Evolutionary conservation across 352 stramenopile genomes (phyloP).

Genomic region (Phytopythium litorale): DNA sequence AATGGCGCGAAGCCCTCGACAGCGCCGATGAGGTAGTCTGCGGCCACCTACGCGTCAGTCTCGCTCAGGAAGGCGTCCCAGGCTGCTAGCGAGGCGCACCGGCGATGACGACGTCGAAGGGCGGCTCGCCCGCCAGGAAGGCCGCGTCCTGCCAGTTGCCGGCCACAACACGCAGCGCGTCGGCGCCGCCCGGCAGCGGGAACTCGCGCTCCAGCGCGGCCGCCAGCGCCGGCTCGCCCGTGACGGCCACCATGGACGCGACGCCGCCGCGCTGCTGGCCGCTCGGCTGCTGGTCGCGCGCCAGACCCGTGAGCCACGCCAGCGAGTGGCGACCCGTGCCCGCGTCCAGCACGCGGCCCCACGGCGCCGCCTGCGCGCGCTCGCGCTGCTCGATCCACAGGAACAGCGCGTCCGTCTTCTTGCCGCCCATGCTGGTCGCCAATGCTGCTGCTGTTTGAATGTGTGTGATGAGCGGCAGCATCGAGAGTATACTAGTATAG

Average conservation of each 20-base stretch:
- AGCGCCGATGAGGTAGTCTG: slow-evolving; percentile 91
- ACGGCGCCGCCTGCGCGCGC: slow-evolving; percentile 16
- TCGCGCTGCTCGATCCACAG: slow-evolving; percentile 68
- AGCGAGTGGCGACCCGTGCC: slow-evolving; percentile 90
- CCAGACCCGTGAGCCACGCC: slow-evolving; percentile 64
- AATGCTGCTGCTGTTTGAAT: too few relatives aligned
- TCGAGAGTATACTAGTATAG: too few relatives aligned
- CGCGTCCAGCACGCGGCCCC: slow-evolving; percentile 82
- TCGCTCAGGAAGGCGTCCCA: too few relatives aligned
- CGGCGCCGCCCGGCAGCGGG: slow-evolving; percentile 17
- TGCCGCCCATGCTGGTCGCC: slow-evolving; percentile 1
- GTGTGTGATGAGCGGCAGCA: too few relatives aligned
- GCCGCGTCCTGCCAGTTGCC: slow-evolving; percentile 70
- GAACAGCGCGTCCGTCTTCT: slow-evolving; percentile 72
- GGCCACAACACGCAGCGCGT: slow-evolving; percentile 39
- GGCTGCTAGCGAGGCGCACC: slow-evolving; percentile 18
- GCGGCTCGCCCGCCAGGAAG: slow-evolving; percentile 55
- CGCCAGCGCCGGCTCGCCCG: slow-evolving; percentile 59
- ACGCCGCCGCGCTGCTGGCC: slow-evolving; percentile 1
- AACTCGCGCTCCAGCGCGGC: slow-evolving; percentile 37
- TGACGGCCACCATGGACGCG: slow-evolving; percentile 60
- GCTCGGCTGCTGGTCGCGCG: not conserved
- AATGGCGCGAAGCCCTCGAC: slow-evolving; percentile 92
- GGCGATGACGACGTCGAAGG: slow-evolving; percentile 80
- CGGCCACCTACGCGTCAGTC: not conserved